Evolutionary conservation across 495 filamentous ascomycete genomes (phyloP), one percentile per base, ranked within the genome.

Genomic region (Penicillium coffeae): DNA sequence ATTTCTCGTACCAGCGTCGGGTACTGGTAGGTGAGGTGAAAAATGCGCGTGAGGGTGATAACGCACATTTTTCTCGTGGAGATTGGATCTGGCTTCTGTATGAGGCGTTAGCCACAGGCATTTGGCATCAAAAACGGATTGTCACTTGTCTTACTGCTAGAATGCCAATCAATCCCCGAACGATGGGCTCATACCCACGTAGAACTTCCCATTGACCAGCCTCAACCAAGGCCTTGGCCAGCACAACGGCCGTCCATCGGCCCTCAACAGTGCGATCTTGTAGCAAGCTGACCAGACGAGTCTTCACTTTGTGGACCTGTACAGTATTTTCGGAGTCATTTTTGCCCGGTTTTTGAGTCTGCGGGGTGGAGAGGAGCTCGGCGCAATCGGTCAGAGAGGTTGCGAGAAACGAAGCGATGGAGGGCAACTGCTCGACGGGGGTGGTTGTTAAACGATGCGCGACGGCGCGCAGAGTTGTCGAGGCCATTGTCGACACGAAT

Each of bases 1-100:
- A 94, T 86, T 60, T 95, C 90, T 54, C 90, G 76, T n/a, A 91
- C 75, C 18, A 95, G 74, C 14, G 86, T 90, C 33, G 83, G 87
- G 68, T 89, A 87, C 42, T 82, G 81, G 54, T 89, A 89, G 46
- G 88, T 86, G 18, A 91, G 74, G 45, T 82, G 75, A 74, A 89
- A 95, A 47, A 94, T 90, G 53, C 85, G 84, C 16, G 86, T 87
- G 50, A 95, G 60, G 20, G 87, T 80, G 45, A 93, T 79, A 22
- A 94, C 73, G 59, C 75, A 78, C 50, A 95, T 71, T 62, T 83
- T 83, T 61, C 89, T 89, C 4, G 81, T 81, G 8, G 82, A 75
- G n/a, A 79, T 56, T 3, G 86, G 80, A 56, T 93, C 88, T 1
- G 69, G 80, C 79, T 86, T 88, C 84, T 91, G 66, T 8, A 35